Percentiles rank a stretch among this genome's conserved stretches.
These are phyloP conservation scores for Heteromeles arbutifolia DNA, from an alignment of 306 rosid species.

Conservation along the genomic window DNA sequence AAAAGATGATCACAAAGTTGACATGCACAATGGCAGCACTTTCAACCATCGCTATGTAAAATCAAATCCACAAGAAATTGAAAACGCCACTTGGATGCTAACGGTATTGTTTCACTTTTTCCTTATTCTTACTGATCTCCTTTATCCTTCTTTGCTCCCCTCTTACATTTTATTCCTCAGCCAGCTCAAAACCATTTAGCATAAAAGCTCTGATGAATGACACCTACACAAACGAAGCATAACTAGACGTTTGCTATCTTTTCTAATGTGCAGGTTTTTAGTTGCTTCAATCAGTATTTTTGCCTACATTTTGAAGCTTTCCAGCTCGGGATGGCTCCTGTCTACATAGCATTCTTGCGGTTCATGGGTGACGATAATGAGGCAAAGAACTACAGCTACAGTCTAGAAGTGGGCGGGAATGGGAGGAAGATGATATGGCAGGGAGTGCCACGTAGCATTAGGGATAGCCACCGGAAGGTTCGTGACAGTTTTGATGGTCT, in stretches of 20 bases:
- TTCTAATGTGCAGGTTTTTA: slow-evolving; percentile 59
- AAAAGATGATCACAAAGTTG: slow-evolving; percentile 90
- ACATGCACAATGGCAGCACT: slow-evolving; percentile 93
- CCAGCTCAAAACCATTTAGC: background rate
- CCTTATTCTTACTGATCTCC: background rate
- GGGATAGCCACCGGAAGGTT: slow-evolving; percentile 82
- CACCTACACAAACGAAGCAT: background rate
- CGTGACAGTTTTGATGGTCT: slow-evolving; percentile 89
- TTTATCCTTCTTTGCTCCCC: background rate
- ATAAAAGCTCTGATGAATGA: background rate
- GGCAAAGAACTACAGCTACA: slow-evolving; percentile 83
- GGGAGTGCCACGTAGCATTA: slow-evolving; percentile 81
- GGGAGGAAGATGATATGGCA: slow-evolving; percentile 95
- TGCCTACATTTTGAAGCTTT: slow-evolving; percentile 92
- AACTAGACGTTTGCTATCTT: background rate
- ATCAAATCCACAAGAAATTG: slow-evolving; percentile 93
- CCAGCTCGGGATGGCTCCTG: slow-evolving; percentile 84
- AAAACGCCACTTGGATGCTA: slow-evolving; percentile 96
- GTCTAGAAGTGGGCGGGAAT: slow-evolving; percentile 88
- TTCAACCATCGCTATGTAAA: slow-evolving; percentile 95
- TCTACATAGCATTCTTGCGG: slow-evolving; percentile 84
- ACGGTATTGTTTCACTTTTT: slow-evolving; percentile 52
- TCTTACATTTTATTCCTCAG: background rate
- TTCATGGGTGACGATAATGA: slow-evolving; percentile 90
- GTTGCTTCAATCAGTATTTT: slow-evolving; percentile 84